Conservation (phyloP, 2,329 filamentous ascomycete genomes). For the Pyrenophora teres region DNA sequence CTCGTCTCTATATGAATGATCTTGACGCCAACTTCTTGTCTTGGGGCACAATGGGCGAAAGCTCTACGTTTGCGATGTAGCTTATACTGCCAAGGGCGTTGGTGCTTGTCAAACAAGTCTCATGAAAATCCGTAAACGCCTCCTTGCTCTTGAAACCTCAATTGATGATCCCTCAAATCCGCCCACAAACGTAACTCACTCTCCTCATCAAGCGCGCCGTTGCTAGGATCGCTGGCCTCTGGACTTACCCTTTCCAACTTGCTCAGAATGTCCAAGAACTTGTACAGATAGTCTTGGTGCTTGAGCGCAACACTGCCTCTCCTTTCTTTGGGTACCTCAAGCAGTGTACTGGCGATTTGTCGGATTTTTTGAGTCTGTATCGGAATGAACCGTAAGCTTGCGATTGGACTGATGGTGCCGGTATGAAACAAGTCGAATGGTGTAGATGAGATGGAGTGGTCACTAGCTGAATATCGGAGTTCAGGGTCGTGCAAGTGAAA, state of each 20-base stretch:
- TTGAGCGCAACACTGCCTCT: conserved; percentile 59
- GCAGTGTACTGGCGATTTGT: conserved; percentile 78
- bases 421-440: conserved; percentile 12
- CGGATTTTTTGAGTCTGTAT: conserved; percentile 78
- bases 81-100: no score
- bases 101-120: neutral
- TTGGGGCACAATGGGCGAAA: no score
- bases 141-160: conserved; percentile 70
- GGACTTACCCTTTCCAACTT: conserved; percentile 70
- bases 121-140: conserved; percentile 55
- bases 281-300: conserved; percentile 72
- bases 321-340: conserved; percentile 63
- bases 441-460: conserved; percentile 12
- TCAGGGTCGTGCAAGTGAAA: conserved; percentile 19
- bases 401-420: conserved; percentile 16
- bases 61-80: no score
- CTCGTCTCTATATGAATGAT: no score
- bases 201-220: conserved; percentile 65
- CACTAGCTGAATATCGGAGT: conserved; percentile 14
- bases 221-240: conserved; percentile 37
- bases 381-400: conserved; percentile 34
- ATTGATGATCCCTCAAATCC: conserved; percentile 76
- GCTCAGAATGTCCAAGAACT: conserved; percentile 75
- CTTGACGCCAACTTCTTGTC: no score
- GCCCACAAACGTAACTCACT: conserved; percentile 78